phyloP scores from a whole-genome alignment of 306 rosid species.

The Acacia confusa region DNA sequence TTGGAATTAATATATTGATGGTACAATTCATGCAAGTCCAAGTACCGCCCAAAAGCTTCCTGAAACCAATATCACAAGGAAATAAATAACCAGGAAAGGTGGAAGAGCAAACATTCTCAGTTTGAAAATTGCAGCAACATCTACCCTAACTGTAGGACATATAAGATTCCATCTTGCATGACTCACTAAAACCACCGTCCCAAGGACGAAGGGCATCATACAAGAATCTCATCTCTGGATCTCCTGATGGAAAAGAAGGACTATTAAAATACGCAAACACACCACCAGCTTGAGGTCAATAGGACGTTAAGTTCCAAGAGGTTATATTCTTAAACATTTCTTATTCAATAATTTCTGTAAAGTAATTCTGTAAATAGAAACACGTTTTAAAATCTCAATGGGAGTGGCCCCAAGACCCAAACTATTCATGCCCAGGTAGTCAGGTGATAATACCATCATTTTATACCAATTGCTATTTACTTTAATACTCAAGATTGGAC shows the following conservation, averaged over 20 bases:
- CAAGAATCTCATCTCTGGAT: conserved; percentile 6
- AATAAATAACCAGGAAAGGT: conserved; percentile 32
- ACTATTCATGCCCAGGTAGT: background rate
- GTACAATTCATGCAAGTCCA: conserved; percentile 85
- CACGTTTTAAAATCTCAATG: background rate
- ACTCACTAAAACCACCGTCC: background rate
- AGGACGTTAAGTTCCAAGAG: background rate
- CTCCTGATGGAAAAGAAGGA: background rate
- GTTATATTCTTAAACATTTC: conserved; percentile 1
- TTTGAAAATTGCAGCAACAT: background rate
- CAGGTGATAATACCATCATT: background rate
- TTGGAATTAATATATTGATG: conserved; percentile 80
- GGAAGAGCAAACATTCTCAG: background rate
- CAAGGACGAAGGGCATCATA: background rate
- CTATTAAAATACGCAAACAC: conserved; percentile 15
- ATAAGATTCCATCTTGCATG: conserved; percentile 16
- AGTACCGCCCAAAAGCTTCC: conserved; percentile 91
- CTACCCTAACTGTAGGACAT: conserved; percentile 11
- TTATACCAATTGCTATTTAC: background rate
- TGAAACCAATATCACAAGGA: conserved; percentile 40
- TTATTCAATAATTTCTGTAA: background rate
- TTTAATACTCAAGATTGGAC: background rate
- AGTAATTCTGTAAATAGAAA: background rate
- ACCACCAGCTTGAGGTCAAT: conserved; percentile 1
- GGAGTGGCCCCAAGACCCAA: background rate